Conservation (phyloP, 192 early-diverging fungal genomes). For the Coemansia sp. region DNA sequence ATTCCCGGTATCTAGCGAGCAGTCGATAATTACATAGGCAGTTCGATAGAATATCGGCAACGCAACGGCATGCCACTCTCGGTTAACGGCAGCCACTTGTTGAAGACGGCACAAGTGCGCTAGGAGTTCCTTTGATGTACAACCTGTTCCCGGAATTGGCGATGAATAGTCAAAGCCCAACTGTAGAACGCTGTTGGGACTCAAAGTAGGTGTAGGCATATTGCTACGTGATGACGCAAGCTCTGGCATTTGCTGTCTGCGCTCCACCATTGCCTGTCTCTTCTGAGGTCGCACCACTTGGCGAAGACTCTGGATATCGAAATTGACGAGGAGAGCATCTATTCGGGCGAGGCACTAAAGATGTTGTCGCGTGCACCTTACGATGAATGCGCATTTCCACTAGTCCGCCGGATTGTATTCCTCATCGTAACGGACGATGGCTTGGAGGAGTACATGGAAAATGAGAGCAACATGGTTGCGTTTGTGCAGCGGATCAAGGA, state of each 20-base stretch:
- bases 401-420: not conserved
- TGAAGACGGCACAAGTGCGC: not conserved
- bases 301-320: not conserved
- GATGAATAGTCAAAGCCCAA: not conserved
- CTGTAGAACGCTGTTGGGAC: not conserved
- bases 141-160: not conserved
- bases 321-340: not conserved
- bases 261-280: too few relatives aligned
- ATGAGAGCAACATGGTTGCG: not conserved
- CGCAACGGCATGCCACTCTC: not conserved
- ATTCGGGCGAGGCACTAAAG: not conserved
- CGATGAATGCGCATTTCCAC: not conserved
- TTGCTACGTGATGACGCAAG: too few relatives aligned
- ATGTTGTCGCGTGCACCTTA: not conserved
- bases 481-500: not conserved
- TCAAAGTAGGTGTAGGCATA: too few relatives aligned
- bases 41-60: conserved; percentile 10
- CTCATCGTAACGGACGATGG: not conserved
- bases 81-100: not conserved
- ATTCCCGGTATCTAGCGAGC: too few relatives aligned
- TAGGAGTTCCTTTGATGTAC: not conserved
- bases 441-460: not conserved
- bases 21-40: not conserved
- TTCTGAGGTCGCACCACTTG: not conserved
- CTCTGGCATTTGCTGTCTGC: too few relatives aligned